Conservation (phyloP, 805 yeast species). For the Millerozyma miso region DNA sequence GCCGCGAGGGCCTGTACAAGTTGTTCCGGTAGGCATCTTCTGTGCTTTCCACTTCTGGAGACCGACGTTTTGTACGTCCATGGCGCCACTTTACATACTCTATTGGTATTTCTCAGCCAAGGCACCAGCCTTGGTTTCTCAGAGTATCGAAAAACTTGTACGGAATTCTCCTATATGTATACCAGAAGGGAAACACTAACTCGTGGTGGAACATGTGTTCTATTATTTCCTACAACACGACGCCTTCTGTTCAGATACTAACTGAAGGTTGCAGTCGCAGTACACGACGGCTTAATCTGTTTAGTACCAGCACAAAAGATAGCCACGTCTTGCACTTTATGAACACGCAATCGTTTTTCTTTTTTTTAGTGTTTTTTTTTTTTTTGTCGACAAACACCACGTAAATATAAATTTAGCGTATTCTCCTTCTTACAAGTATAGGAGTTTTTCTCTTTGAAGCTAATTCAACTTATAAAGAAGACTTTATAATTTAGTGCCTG, state of each 20-base stretch:
- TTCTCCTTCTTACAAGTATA: background rate
- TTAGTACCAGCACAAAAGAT: background rate
- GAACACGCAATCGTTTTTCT: background rate
- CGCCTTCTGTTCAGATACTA: no score
- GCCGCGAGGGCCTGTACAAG: no score
- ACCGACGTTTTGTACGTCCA: no score
- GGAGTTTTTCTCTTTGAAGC: conserved; percentile 1
- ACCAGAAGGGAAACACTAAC: background rate
- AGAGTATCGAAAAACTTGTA: no score
- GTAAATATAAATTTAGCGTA: conserved; percentile 1
- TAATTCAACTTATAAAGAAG: background rate
- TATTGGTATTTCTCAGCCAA: no score
- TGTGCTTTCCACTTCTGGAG: no score
- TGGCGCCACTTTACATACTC: no score
- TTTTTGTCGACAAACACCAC: conserved; percentile 1
- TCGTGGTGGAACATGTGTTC: background rate
- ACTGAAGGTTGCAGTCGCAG: background rate
- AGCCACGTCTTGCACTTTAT: background rate
- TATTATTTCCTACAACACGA: background rate
- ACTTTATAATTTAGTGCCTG: background rate
- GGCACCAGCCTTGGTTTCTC: no score
- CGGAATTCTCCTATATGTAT: no score
- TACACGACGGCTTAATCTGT: background rate
- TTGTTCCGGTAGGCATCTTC: no score
- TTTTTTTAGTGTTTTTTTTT: background rate